These are phyloP conservation scores for Lactifluus pinguis DNA, from an alignment of 768 basidiomycete species.

Conservation along the genomic window DNA sequence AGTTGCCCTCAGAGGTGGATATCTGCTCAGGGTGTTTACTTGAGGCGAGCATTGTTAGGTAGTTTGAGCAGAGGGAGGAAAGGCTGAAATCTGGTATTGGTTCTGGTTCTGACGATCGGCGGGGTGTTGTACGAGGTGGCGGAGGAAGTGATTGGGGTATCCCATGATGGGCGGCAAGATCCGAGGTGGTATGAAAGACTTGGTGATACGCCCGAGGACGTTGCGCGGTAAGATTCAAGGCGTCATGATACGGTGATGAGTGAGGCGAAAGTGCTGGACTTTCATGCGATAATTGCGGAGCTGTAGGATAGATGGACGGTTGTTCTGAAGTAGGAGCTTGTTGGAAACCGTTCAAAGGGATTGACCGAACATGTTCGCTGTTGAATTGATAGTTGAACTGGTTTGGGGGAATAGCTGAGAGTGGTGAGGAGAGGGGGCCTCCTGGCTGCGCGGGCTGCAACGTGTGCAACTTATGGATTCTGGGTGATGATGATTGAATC, in stretches of 20 bases:
- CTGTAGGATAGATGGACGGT: constrained; percentile 32
- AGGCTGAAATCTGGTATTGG: constrained; percentile 38
- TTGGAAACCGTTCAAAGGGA: constrained; percentile 38
- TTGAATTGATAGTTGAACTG: constrained; percentile 26
- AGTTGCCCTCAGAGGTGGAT: constrained; percentile 22
- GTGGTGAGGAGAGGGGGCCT: constrained; percentile 26
- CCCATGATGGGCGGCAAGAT: constrained; percentile 71
- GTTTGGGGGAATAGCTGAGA: constrained; percentile 44
- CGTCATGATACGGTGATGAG: constrained; percentile 42
- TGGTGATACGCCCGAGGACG: constrained; percentile 60
- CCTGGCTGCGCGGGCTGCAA: constrained; percentile 36
- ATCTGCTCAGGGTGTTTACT: constrained; percentile 33
- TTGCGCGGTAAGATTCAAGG: constrained; percentile 42
- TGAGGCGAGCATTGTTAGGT: constrained; percentile 59
- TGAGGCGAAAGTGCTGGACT: constrained; percentile 46
- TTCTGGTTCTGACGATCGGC: constrained; percentile 30
- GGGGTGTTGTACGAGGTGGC: constrained; percentile 51
- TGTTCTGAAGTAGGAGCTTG: constrained; percentile 23
- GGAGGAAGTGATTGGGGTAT: constrained; percentile 64
- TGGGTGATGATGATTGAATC: constrained; percentile 35
- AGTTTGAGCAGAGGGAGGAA: constrained; percentile 44
- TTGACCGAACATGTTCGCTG: constrained; percentile 40
- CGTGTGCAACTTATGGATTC: constrained; percentile 42
- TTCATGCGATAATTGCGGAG: constrained; percentile 35
- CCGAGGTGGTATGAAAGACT: constrained; percentile 56